These are phyloP conservation scores for Rhexocercosporidium sp. DNA, from an alignment of 2,329 filamentous ascomycete species.

Conservation along the genomic window DNA sequence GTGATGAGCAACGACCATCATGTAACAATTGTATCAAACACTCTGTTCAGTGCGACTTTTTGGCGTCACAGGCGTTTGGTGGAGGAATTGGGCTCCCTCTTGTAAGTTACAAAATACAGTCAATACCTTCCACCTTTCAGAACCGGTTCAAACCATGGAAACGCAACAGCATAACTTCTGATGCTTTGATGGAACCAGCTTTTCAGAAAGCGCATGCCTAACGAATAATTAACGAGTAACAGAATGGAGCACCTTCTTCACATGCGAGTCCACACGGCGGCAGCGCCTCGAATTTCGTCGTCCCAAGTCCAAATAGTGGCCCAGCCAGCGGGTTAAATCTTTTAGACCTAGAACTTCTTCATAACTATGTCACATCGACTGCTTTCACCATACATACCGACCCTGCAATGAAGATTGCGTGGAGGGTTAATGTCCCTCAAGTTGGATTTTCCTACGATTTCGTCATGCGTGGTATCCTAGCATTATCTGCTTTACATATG, in stretches of 20 bases:
- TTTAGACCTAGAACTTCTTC: constrained; percentile 56
- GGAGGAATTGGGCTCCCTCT: constrained; percentile 13
- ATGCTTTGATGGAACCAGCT: not conserved
- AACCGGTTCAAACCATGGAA: not conserved
- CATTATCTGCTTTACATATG: constrained; percentile 55
- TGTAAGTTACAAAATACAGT: constrained; percentile 13
- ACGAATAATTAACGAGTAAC: not conserved
- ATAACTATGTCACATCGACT: constrained; percentile 57
- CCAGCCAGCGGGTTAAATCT: constrained; percentile 42
- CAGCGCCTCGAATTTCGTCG: not conserved
- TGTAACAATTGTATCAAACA: constrained; percentile 50
- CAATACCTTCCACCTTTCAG: not conserved
- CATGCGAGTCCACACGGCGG: constrained; percentile 9
- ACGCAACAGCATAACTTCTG: not conserved
- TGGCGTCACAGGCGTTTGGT: constrained; percentile 27
- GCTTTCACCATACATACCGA: constrained; percentile 52
- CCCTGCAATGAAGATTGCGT: constrained; percentile 50
- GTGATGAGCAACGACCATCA: constrained; percentile 47
- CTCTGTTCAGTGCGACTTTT: constrained; percentile 47
- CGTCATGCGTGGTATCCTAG: constrained; percentile 55
- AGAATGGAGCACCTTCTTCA: constrained; percentile 5
- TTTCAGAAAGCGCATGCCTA: not conserved
- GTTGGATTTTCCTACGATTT: constrained; percentile 53
- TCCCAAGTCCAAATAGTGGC: not conserved
- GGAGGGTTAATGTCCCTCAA: constrained; percentile 52